Percentiles rank a stretch among this genome's conserved stretches.
Conservation (phyloP, 2,329 filamentous ascomycete species). For the Phialophora tarda region DNA sequence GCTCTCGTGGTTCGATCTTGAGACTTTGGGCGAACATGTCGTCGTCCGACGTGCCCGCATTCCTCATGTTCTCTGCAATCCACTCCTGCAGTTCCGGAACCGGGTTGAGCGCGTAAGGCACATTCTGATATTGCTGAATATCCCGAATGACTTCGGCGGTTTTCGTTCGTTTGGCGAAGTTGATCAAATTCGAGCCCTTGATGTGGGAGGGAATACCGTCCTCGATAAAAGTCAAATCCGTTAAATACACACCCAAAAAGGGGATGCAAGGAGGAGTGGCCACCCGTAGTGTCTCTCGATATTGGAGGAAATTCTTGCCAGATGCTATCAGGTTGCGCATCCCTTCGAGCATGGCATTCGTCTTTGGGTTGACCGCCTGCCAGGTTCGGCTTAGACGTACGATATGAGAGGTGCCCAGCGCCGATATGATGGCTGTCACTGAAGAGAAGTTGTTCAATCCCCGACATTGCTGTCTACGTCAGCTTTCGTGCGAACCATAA, state of each 20-base stretch:
- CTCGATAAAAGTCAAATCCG: slow-evolving; percentile 97
- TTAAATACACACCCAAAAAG: slow-evolving; percentile 97
- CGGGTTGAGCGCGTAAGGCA: slow-evolving; percentile 88
- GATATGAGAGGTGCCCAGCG: slow-evolving; percentile 90
- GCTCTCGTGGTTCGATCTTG: slow-evolving; percentile 88
- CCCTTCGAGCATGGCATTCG: slow-evolving; percentile 77
- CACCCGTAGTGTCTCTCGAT: slow-evolving; percentile 87
- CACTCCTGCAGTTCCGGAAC: slow-evolving; percentile 95
- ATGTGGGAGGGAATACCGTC: slow-evolving; percentile 95
- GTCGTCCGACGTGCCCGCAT: slow-evolving; percentile 84
- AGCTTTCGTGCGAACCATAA: slow-evolving; percentile 24
- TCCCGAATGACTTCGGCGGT: slow-evolving; percentile 98
- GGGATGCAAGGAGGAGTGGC: slow-evolving; percentile 97
- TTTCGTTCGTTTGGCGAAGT: slow-evolving; percentile 97
- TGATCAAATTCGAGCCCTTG: slow-evolving; percentile 96
- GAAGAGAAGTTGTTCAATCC: slow-evolving; percentile 95
- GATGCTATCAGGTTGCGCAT: slow-evolving; percentile 97
- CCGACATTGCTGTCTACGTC: slow-evolving; percentile 78
- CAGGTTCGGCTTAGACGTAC: slow-evolving; percentile 92
- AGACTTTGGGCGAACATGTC: slow-evolving; percentile 99
- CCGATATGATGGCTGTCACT: slow-evolving; percentile 95
- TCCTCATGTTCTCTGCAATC: slow-evolving; percentile 94
- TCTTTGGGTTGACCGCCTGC: slow-evolving; percentile 88
- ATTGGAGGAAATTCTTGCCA: slow-evolving; percentile 97
- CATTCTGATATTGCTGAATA: slow-evolving; percentile 98